A percentile compares a stretch with the other conserved stretches of the same genome.
Conservation (phyloP, 2,329 filamentous ascomycete genomes). For the Sporothrix euskadiensis region DNA sequence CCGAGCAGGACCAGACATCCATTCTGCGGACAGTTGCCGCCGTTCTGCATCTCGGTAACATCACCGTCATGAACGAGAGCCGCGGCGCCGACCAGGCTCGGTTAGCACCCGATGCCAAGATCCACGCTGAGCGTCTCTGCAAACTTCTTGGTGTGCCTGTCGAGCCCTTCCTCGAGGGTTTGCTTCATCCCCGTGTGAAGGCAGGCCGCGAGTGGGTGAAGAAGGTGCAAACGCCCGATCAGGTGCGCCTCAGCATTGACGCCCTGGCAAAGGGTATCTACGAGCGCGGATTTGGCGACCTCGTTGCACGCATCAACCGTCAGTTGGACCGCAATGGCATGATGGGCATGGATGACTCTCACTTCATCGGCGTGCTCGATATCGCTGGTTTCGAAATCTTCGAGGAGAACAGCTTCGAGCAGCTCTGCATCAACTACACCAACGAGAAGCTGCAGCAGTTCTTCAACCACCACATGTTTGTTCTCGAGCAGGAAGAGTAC, state of each 20-base stretch:
- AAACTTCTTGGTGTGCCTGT: slow-evolving; percentile 78
- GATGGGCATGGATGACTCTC: slow-evolving; percentile 80
- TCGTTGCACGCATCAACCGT: slow-evolving; percentile 87
- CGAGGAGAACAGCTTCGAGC: slow-evolving; percentile 96
- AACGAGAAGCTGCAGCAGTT: slow-evolving; percentile 99
- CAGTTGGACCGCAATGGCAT: slow-evolving; percentile 86
- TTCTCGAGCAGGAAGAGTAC: slow-evolving; percentile 97
- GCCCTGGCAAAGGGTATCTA: slow-evolving; percentile 97
- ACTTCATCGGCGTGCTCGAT: slow-evolving; percentile 97
- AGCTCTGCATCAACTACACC: slow-evolving; percentile 99
- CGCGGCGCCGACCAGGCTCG: slow-evolving; percentile 87
- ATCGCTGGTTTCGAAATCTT: slow-evolving; percentile 99
- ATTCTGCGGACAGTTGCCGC: slow-evolving; percentile 88
- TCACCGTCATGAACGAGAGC: slow-evolving; percentile 86
- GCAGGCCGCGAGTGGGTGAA: slow-evolving; percentile 98
- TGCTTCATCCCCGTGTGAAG: slow-evolving; percentile 91
- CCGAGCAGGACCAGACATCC: slow-evolving; percentile 75
- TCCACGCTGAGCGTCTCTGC: slow-evolving; percentile 77
- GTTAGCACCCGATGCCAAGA: slow-evolving; percentile 71
- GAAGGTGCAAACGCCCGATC: slow-evolving; percentile 95
- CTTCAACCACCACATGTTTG: slow-evolving; percentile 99
- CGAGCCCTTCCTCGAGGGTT: slow-evolving; percentile 82
- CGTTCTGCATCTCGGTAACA: slow-evolving; percentile 90
- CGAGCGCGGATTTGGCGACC: slow-evolving; percentile 89
- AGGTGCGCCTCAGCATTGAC: slow-evolving; percentile 86